phyloP scores from a whole-genome alignment of 192 early-diverging fungal genomes.

The Podila minutissima region DNA sequence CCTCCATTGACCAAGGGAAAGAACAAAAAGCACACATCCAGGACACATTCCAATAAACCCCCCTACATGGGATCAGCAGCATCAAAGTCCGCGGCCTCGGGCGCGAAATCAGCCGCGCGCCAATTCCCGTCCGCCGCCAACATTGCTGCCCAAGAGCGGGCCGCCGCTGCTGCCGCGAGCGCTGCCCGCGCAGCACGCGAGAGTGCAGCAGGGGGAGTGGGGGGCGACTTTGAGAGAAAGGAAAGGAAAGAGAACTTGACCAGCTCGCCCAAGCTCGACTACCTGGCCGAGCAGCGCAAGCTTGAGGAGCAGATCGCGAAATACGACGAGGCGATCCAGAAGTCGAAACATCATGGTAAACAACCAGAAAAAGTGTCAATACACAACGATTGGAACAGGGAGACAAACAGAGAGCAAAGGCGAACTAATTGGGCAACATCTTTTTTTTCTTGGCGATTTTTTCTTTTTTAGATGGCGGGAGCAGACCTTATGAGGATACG shows the following conservation, averaged over 20 bases:
- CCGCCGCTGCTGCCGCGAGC: slow-evolving; percentile 11
- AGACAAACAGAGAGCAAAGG: too few relatives aligned
- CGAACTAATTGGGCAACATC: too few relatives aligned
- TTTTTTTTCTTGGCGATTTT: background rate
- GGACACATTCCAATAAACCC: background rate
- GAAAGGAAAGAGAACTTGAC: background rate
- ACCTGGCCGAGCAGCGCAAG: slow-evolving; percentile 25
- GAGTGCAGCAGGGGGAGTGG: background rate
- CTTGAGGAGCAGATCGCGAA: slow-evolving; percentile 33
- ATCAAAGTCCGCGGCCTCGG: slow-evolving; percentile 24
- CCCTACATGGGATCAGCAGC: slow-evolving; percentile 40
- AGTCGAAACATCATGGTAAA: slow-evolving; percentile 25
- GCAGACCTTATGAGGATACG: slow-evolving; percentile 37
- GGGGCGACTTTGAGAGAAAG: background rate
- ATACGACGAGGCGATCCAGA: slow-evolving; percentile 27
- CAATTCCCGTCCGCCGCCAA: slow-evolving; percentile 38
- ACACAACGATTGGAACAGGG: too few relatives aligned
- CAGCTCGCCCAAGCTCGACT: slow-evolving; percentile 38
- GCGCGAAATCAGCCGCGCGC: slow-evolving; percentile 34
- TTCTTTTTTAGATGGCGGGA: slow-evolving; percentile 26
- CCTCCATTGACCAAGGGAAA: background rate
- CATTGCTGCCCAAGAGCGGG: slow-evolving; percentile 19
- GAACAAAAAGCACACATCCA: background rate
- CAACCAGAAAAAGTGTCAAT: too few relatives aligned
- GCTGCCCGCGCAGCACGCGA: too few relatives aligned